Evolutionary conservation across 2,329 filamentous ascomycete genomes (phyloP).

Genomic region (Pyricularia sp.): DNA sequence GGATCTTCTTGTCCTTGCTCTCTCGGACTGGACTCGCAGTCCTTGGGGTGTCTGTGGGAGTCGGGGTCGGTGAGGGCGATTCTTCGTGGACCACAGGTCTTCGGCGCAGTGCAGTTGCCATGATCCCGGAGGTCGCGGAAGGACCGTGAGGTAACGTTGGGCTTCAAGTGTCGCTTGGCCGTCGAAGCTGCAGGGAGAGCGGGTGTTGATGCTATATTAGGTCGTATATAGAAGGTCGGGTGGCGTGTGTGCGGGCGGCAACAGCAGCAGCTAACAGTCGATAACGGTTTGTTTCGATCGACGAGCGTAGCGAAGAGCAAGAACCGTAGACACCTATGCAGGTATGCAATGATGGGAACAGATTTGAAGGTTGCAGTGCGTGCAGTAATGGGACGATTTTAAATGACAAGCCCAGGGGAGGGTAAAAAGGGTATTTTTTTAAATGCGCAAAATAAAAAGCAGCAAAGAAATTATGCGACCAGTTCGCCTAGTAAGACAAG

Average conservation of each 20-base stretch:
- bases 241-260: too few species aligned
- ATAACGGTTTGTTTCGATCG: neutral
- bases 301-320: neutral
- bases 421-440: neutral
- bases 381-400: neutral
- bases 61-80: constrained; percentile 18
- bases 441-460: neutral
- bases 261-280: too few species aligned
- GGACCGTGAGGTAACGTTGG: neutral
- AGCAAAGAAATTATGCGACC: neutral
- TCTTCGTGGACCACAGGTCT: constrained; percentile 13
- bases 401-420: neutral
- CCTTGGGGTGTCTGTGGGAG: constrained; percentile 11
- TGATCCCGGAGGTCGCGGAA: constrained; percentile 2
- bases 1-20: constrained; percentile 22
- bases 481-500: neutral
- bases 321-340: too few species aligned
- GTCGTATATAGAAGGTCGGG: too few species aligned
- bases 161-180: neutral
- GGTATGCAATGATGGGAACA: neutral
- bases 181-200: too few species aligned
- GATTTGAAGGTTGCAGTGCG: neutral
- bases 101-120: constrained; percentile 18
- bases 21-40: constrained; percentile 13
- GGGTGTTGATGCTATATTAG: too few species aligned